Evolutionary conservation across 108 stramenopile species (phyloP).

Genomic region (Cyclotella baltica): DNA sequence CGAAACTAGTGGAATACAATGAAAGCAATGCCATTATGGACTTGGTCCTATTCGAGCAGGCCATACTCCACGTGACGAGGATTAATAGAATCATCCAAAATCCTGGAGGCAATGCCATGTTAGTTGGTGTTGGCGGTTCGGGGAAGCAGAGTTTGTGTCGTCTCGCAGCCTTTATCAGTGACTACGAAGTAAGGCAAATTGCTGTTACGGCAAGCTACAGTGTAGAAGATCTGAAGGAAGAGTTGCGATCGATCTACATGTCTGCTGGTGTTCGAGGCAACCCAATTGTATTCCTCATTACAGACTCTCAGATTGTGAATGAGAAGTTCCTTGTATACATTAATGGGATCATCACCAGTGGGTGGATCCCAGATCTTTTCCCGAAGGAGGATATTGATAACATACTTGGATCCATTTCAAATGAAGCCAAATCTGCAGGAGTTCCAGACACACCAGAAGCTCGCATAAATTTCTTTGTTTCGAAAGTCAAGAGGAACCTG

Average conservation of each 20-base stretch:
- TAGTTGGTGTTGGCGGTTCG: constrained; percentile 91
- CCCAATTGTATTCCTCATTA: constrained; percentile 84
- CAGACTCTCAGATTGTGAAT: constrained; percentile 91
- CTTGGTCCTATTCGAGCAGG: constrained; percentile 89
- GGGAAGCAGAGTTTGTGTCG: constrained; percentile 89
- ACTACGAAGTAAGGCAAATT: constrained; percentile 82
- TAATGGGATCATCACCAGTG: constrained; percentile 87
- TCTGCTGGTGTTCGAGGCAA: constrained; percentile 75
- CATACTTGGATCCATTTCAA: constrained; percentile 73
- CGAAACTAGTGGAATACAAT: constrained; percentile 87
- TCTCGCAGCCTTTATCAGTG: constrained; percentile 88
- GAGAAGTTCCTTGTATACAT: constrained; percentile 92
- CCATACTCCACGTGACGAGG: constrained; percentile 86
- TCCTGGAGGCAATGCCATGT: constrained; percentile 90
- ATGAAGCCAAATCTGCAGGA: constrained; percentile 84
- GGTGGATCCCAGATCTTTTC: constrained; percentile 91
- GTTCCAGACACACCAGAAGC: constrained; percentile 79
- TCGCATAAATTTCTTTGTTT: constrained; percentile 76
- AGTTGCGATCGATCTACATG: constrained; percentile 80
- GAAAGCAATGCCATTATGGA: constrained; percentile 91
- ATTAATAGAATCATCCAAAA: constrained; percentile 88
- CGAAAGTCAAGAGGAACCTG: constrained; percentile 77
- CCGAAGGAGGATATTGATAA: constrained; percentile 87
- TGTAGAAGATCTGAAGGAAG: constrained; percentile 84
- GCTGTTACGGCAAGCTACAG: constrained; percentile 77